Conservation (phyloP, 495 filamentous ascomycete genomes). For the Cenococcum geophilum region DNA sequence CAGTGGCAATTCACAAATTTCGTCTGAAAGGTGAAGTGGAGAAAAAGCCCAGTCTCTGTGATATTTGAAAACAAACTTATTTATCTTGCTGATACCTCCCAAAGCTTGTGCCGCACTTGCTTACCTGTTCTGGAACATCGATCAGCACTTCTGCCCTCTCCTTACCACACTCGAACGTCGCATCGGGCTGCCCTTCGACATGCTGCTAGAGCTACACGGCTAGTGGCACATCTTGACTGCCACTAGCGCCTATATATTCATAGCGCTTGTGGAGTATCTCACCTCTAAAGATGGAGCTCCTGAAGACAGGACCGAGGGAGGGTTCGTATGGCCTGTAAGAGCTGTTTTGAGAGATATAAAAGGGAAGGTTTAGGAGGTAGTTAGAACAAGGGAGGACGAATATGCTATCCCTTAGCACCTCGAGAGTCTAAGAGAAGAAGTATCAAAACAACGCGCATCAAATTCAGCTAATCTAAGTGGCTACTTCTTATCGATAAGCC, state of each 20-base stretch:
- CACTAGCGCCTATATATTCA: conserved; percentile 41
- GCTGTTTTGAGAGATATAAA: conserved; percentile 20
- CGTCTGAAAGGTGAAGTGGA: no score
- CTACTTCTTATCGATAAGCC: no score
- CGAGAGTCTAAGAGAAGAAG: no score
- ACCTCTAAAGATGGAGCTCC: conserved; percentile 22
- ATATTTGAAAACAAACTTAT: neutral
- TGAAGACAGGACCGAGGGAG: conserved; percentile 21
- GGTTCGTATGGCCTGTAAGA: conserved; percentile 25
- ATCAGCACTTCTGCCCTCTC: conserved; percentile 41
- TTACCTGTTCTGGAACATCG: conserved; percentile 48
- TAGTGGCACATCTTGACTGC: conserved; percentile 47
- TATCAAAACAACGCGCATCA: no score
- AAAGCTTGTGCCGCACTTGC: conserved; percentile 22
- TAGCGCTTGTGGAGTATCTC: conserved; percentile 34
- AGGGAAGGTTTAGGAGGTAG: neutral
- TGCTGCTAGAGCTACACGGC: conserved; percentile 52
- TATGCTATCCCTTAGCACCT: no score
- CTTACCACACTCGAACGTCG: conserved; percentile 36
- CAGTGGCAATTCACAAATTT: no score
- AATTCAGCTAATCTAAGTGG: no score
- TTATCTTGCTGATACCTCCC: neutral
- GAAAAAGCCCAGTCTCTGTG: no score
- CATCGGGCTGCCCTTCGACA: conserved; percentile 49
- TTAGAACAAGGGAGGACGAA: neutral